Evolutionary conservation across 1,284 basidiomycete species (phyloP), one percentile per base, ranked within the genome.

Genomic region (Gomphus sp.): DNA sequence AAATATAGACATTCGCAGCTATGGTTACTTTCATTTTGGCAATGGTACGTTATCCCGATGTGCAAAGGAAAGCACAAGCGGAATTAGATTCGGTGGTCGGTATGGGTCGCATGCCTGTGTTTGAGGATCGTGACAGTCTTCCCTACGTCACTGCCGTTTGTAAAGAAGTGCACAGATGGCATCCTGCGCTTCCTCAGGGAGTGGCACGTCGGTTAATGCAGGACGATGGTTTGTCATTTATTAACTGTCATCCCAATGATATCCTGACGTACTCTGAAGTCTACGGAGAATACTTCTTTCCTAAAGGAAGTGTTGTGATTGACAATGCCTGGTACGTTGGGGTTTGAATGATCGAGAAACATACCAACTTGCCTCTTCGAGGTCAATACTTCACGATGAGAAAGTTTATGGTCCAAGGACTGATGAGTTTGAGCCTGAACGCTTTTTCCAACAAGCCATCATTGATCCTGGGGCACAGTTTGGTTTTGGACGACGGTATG

Each of bases 11-110:
- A 11, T 67, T 67, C 14, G 60, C 72, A 10, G 63, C 69, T 10
- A n/a, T 53, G 18, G 11, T 8, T 18, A 70, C 75, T 1, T 73
- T 76, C 60, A 66, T 75, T 54, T 65, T 78, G 5, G 72, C 68
- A 10, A 72, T 75, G 68, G 62, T 69, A 12, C 60, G 70, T 25
- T 63, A 74, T 55, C 74, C 74, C 14, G 70, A 75, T 18, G 63
- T 73, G 2, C 76, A 76, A 60, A 52, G 54, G 25, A 64, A 65
- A 56, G 72, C 69, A 10, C 74, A 76, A 60, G 60, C 61, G 55
- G 71, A 76, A 63, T 56, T 76, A 2, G 73, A 76, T 59, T 59
- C 60, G 54, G 63, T 68, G 14, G 55, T 72, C 47, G 36, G 36
- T 37, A 61, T 59, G 31, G 66, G 64, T 43, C 69, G 74, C 28